Conservation (phyloP, 805 yeast genomes). For the Nematodospora valgi region DNA sequence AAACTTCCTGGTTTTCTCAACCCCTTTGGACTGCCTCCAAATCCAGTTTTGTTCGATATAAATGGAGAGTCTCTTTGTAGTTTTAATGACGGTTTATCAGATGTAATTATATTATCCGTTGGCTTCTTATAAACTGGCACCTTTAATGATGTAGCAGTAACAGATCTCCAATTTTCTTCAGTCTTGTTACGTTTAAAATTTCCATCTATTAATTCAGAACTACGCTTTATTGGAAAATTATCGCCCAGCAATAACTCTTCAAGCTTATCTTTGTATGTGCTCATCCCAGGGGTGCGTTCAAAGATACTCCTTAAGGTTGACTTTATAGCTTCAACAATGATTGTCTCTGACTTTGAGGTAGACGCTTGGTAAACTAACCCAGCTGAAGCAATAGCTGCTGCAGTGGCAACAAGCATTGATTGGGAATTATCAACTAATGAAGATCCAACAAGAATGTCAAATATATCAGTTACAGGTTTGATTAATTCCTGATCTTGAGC, state of each 20-base stretch:
- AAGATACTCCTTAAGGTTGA: constrained; percentile 8
- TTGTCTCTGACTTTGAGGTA: background rate
- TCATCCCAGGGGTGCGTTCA: constrained; percentile 6
- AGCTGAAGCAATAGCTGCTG: constrained; percentile 35
- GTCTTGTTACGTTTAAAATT: too few species aligned
- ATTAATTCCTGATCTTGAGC: constrained; percentile 20
- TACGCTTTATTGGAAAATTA: too few species aligned
- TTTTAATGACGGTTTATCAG: constrained; percentile 13
- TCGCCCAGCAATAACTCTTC: too few species aligned
- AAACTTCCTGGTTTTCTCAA: constrained; percentile 34
- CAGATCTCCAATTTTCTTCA: too few species aligned
- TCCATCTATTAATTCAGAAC: too few species aligned
- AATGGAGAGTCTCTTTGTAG: constrained; percentile 25
- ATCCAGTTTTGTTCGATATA: constrained; percentile 24
- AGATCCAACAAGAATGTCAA: constrained; percentile 33
- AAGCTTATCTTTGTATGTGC: constrained; percentile 3
- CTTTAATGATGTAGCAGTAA: constrained; percentile 14
- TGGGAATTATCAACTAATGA: constrained; percentile 30
- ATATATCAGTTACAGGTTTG: constrained; percentile 29
- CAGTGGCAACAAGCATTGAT: constrained; percentile 31
- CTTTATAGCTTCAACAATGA: too few species aligned
- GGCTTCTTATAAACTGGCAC: constrained; percentile 24
- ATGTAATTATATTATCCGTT: background rate
- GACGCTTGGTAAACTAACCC: constrained; percentile 24
- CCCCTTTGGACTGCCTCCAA: constrained; percentile 9